Evolutionary conservation across 2,329 filamentous ascomycete genomes (phyloP).

Genomic region (Pseudocercospora eumusae): DNA sequence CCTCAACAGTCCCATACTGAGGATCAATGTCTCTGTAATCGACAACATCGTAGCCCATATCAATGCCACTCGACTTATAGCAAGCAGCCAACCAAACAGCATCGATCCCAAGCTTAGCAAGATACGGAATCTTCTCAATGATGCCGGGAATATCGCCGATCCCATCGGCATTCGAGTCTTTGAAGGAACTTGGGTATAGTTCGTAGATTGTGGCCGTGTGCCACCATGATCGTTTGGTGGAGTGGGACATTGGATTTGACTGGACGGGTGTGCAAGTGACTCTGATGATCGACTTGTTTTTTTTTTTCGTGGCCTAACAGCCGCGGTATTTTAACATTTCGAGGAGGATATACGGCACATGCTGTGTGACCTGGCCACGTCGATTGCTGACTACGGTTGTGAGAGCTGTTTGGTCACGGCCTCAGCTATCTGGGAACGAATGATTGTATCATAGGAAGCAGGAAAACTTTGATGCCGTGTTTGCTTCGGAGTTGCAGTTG

Average conservation of each 20-base stretch:
- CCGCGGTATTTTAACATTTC: neutral
- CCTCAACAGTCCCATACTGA: slow-evolving; percentile 49
- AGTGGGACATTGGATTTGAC: neutral
- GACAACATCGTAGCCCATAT: slow-evolving; percentile 57
- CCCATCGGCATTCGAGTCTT: slow-evolving; percentile 58
- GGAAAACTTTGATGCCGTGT: too few species aligned
- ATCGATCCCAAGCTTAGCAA: slow-evolving; percentile 62
- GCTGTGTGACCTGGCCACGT: neutral
- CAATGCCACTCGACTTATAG: slow-evolving; percentile 51
- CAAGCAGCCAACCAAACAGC: slow-evolving; percentile 67
- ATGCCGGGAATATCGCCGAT: slow-evolving; percentile 64
- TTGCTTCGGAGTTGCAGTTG: too few species aligned
- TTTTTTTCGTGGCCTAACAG: too few species aligned
- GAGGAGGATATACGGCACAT: neutral
- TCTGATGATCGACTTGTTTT: too few species aligned
- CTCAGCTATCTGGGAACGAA: too few species aligned
- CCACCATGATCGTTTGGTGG: slow-evolving; percentile 41
- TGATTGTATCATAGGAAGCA: too few species aligned
- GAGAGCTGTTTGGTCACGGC: too few species aligned
- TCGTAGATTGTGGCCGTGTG: slow-evolving; percentile 48
- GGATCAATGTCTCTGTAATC: slow-evolving; percentile 51
- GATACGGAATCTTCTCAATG: slow-evolving; percentile 64
- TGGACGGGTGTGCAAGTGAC: too few species aligned
- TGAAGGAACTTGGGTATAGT: slow-evolving; percentile 50
- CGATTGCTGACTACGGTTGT: neutral